phyloP scores from a whole-genome alignment of 208 protist genomes.

The Zelonia costaricensis region DNA sequence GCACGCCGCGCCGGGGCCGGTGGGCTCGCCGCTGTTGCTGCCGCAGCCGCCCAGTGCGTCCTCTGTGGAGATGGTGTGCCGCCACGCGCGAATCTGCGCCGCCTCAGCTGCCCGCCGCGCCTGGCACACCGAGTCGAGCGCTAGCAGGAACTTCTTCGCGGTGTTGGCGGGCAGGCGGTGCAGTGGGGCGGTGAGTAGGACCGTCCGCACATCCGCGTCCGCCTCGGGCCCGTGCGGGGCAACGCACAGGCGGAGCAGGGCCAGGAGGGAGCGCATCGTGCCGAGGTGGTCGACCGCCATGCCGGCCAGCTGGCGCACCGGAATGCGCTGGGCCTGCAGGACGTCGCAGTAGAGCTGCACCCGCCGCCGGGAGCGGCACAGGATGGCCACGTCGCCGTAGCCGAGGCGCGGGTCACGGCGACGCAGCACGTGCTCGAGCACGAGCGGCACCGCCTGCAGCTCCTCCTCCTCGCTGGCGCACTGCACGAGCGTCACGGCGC shows the following conservation, averaged over 20 bases:
- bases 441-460: constrained; percentile 34
- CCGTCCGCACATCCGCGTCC: constrained; percentile 60
- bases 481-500: constrained; percentile 32
- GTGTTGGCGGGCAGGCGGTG: constrained; percentile 28
- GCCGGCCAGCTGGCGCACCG: constrained; percentile 44
- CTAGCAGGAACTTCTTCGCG: constrained; percentile 50
- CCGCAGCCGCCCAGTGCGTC: neutral
- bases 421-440: constrained; percentile 52
- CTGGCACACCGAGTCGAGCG: constrained; percentile 40
- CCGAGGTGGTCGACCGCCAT: constrained; percentile 32
- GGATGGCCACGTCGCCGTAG: constrained; percentile 78
- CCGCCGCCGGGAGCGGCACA: constrained; percentile 68
- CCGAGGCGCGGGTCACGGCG: constrained; percentile 29
- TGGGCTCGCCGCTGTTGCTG: neutral
- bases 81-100: constrained; percentile 17
- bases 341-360: constrained; percentile 41
- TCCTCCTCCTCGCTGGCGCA: constrained; percentile 45
- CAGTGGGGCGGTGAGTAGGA: constrained; percentile 40
- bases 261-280: constrained; percentile 46
- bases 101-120: constrained; percentile 23
- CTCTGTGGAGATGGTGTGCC: constrained; percentile 2
- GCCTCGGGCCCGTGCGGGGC: constrained; percentile 38
- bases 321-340: constrained; percentile 51
- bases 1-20: no score
- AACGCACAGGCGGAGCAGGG: constrained; percentile 63